phyloP scores from a whole-genome alignment of 257 asterid genomes.

The Solanum neorickii region DNA sequence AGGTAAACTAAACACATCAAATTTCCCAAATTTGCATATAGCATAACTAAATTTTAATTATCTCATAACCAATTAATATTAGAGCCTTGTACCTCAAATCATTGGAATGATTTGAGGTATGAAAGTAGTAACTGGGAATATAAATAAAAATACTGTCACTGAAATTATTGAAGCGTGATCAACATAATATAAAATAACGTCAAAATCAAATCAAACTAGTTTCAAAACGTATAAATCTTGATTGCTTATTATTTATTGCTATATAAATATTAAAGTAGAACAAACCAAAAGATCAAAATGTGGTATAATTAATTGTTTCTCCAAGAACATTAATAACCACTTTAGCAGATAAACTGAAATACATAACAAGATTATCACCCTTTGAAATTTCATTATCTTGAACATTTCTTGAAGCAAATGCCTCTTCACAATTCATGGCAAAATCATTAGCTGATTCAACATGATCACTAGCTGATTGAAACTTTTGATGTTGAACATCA shows the following conservation, averaged over 20 bases:
- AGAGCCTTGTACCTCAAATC: too few species aligned
- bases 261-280: background rate
- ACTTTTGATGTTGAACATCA: background rate
- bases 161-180: too few species aligned
- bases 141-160: too few species aligned
- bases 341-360: background rate
- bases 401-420: background rate
- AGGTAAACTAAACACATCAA: background rate
- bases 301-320: background rate
- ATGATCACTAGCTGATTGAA: background rate
- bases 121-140: too few species aligned
- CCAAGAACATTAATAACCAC: background rate
- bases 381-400: background rate
- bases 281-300: background rate
- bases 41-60: background rate
- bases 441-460: background rate
- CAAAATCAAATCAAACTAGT: background rate
- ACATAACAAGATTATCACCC: background rate
- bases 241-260: background rate
- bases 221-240: background rate
- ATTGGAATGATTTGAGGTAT: too few species aligned
- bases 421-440: background rate
- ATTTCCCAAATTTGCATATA: background rate
- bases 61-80: too few species aligned
- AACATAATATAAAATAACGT: background rate